These are phyloP conservation scores for Cyclocybe aegerita DNA, from an alignment of 768 basidiomycete genomes.

Conservation along the genomic window DNA sequence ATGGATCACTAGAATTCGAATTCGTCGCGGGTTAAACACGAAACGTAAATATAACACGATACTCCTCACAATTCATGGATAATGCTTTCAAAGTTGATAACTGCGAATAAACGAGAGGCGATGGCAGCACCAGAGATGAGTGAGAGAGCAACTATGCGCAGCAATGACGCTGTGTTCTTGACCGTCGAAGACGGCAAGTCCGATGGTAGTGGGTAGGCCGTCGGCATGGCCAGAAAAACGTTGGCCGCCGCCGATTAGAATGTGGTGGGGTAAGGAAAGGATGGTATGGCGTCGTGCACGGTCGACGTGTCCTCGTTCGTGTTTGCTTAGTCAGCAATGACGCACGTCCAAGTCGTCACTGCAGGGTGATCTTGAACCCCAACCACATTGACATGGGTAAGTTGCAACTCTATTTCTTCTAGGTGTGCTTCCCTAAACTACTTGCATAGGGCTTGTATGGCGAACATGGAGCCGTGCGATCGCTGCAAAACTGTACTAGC, in stretches of 20 bases:
- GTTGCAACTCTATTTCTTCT: too few species aligned
- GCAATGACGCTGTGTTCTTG: constrained; percentile 84
- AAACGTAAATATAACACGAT: neutral
- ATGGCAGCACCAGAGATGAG: constrained; percentile 95
- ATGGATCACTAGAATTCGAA: constrained; percentile 65
- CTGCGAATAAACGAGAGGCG: constrained; percentile 94
- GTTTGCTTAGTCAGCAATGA: constrained; percentile 24
- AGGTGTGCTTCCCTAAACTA: too few species aligned
- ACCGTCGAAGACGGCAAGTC: constrained; percentile 71
- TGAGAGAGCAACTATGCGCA: constrained; percentile 86
- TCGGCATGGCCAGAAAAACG: constrained; percentile 54
- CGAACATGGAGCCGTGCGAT: too few species aligned
- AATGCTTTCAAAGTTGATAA: constrained; percentile 97
- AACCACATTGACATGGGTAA: too few species aligned
- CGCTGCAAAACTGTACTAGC: too few species aligned
- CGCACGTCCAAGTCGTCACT: too few species aligned
- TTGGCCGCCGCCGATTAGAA: constrained; percentile 8
- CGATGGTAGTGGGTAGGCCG: constrained; percentile 73
- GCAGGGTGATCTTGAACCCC: too few species aligned
- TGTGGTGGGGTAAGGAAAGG: constrained; percentile 9
- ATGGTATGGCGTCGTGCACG: constrained; percentile 8
- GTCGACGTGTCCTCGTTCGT: constrained; percentile 32
- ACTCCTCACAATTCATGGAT: constrained; percentile 95
- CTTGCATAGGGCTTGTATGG: too few species aligned
- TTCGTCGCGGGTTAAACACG: constrained; percentile 5